Base-by-base conservation (phyloP, 2,329 filamentous ascomycete species). In the Trichoderma brevicompactum region DNA sequence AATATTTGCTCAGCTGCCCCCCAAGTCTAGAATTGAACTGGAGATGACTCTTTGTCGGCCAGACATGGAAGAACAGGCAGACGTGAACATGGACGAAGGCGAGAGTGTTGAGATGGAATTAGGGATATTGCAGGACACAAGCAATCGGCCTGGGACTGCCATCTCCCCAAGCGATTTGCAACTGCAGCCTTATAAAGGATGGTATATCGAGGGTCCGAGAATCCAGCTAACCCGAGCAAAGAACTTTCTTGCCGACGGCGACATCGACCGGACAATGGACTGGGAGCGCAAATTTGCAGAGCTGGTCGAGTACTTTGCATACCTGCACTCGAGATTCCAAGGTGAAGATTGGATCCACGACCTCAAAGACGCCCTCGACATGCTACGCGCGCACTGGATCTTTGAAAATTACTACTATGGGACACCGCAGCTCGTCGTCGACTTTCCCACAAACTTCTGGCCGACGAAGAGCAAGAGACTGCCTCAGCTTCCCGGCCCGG, bases 221-320 rank as follows among this genome's bases (percentile, higher is more conserved):
- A 71, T 80, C 38, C 66, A 74, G 49, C 72, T 78, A 48, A 49
- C 60, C 13, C 72, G 75, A 10, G 73, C 75, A 50, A 73, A 71
- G 56, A 80, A 79, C 68, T 87, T 83, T 67, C 79, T 87, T 23
- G 71, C 78, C 3, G 81, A 84, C 36, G 79, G 83, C 67, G 82
- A 86, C 68, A 69, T 73, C 6, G 77, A 81, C 64, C 77, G 80
- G 15, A 78, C 77, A 65, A 50, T 74, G 1, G 68, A 75, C 49
- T 85, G 82, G 77, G 69, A 76, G 1, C 54, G 67, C 10, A 78
- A 79, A 58, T 71, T 79, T 7, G 70, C 67, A 19, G 78, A 77
- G 64, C 71, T 81, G 12, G 69, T 70, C 17, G 70, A 75, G 32
- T 83, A 82, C 69, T 72, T 84, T 34, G 61, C 74, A 7, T 73